Evolutionary conservation across 352 stramenopile genomes (phyloP), one percentile per base, ranked within the genome.

Genomic region (Saprolegnia diclina): DNA sequence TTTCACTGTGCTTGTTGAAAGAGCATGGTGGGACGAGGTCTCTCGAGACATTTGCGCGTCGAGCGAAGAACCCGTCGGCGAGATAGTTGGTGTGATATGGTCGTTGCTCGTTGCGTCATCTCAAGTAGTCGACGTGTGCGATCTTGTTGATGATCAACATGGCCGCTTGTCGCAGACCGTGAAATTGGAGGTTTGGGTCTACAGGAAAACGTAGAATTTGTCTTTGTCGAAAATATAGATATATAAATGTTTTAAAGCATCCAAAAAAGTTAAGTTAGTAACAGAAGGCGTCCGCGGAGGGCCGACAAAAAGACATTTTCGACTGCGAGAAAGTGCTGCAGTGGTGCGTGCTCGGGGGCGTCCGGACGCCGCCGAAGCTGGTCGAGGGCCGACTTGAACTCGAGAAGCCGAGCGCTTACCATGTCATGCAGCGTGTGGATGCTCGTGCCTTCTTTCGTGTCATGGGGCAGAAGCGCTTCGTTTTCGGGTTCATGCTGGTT

Each of bases 291-390:
- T 13, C 57, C 42, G 21, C 57, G 57, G 7, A 66, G 19, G 4
- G 57, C 57, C 24, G 57, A 53, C 19, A 66, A 37, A 55, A 66
- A 66, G 19, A 66, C 57, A 9, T 24, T 35, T 35, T 66, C 57
- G 57, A 66, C 57, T 4, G 57, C 48, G 13, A 66, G 50, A 66
- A 40, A 66, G 44, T 66, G 57, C 40, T 66, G 37, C 44, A 66
- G 29, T n/a, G 38, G 19, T 37, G 57, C 21, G 40, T 66, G 48
- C 26, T 24, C 22, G 18, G 26, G 29, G 10, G 52, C 42, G 11
- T 48, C 42, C 10, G 42, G 42, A 7, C 18, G 42, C 13, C 42
- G 11, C 18, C 42, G 42, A 14, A 48, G 29, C 24, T 66, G 48
- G 10, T 53, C 40, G 24, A 29, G 57, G 21, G 48, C 57, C 21